Conservation (phyloP, 2,329 filamentous ascomycete species). For the Sporothrix mexicana region DNA sequence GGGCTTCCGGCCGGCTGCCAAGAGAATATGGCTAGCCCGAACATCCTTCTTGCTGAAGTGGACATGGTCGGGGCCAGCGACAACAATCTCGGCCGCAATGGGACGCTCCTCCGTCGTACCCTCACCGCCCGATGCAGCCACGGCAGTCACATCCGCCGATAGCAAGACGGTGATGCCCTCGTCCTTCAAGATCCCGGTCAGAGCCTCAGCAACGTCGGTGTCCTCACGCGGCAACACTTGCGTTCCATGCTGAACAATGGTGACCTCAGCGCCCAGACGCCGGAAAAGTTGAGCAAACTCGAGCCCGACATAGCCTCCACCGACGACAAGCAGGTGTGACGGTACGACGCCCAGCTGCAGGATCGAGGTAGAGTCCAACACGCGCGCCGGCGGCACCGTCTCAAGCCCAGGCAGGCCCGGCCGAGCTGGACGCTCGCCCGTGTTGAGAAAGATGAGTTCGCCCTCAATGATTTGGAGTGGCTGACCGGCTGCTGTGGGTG, state of each 20-base stretch:
- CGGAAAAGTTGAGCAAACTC: constrained; percentile 61
- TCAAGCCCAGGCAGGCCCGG: constrained; percentile 49
- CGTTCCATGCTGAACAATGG: constrained; percentile 52
- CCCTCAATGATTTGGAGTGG: constrained; percentile 43
- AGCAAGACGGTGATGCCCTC: constrained; percentile 49
- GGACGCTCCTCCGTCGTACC: constrained; percentile 29
- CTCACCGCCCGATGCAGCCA: constrained; percentile 34
- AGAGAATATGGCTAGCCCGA: constrained; percentile 54
- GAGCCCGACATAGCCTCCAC: constrained; percentile 59
- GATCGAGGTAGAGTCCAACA: constrained; percentile 56
- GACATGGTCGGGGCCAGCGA: neutral
- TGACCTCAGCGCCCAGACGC: constrained; percentile 56
- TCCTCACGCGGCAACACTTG: constrained; percentile 56
- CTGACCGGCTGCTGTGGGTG: constrained; percentile 41
- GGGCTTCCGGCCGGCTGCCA: constrained; percentile 56
- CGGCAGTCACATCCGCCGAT: constrained; percentile 43
- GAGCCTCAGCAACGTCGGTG: constrained; percentile 51
- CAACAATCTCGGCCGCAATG: constrained; percentile 13
- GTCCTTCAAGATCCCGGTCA: constrained; percentile 52
- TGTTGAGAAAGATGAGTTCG: constrained; percentile 54
- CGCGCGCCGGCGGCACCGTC: constrained; percentile 44
- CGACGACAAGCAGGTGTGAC: constrained; percentile 56
- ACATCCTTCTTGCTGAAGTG: constrained; percentile 39
- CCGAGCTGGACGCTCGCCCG: constrained; percentile 51
- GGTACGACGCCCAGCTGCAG: constrained; percentile 55